phyloP scores from a whole-genome alignment of 2,329 filamentous ascomycete genomes.

The Nemania diffusa region DNA sequence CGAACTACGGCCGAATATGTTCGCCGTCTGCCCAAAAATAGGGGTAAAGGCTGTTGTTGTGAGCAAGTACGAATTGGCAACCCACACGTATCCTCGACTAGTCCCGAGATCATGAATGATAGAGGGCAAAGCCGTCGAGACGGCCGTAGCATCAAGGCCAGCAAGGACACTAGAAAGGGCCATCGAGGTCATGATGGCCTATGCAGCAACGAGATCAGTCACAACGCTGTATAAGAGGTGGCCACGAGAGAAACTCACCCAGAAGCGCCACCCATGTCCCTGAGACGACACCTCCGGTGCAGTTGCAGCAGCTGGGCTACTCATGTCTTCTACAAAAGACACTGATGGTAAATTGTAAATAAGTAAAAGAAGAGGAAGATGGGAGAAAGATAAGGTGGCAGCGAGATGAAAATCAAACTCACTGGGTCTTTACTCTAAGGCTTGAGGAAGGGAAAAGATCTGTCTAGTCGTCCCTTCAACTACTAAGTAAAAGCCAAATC shows the following conservation, averaged over 20 bases:
- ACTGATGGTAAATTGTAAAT: no score
- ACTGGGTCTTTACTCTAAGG: no score
- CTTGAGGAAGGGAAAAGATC: no score
- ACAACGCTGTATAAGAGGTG: neutral
- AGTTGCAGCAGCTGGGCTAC: no score
- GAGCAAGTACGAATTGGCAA: slow-evolving; percentile 38
- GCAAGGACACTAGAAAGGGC: slow-evolving; percentile 24
- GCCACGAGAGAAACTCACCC: slow-evolving; percentile 27
- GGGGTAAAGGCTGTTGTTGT: slow-evolving; percentile 55
- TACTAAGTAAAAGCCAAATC: no score
- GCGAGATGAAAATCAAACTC: no score
- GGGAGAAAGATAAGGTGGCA: no score
- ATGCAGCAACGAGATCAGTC: neutral
- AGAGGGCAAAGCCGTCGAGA: slow-evolving; percentile 39
- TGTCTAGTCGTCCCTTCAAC: no score
- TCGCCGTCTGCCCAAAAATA: slow-evolving; percentile 56
- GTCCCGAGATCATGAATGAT: slow-evolving; percentile 37
- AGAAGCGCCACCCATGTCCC: slow-evolving; percentile 34
- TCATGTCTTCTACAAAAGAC: no score
- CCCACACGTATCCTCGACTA: slow-evolving; percentile 35
- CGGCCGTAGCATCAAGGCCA: slow-evolving; percentile 35
- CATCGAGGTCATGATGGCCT: slow-evolving; percentile 31
- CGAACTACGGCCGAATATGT: slow-evolving; percentile 59
- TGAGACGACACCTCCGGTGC: no score
- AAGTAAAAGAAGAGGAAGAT: no score